These are phyloP conservation scores for Trichoderma atroviride DNA, from an alignment of 2,329 filamentous ascomycete genomes.

Conservation along the genomic window DNA sequence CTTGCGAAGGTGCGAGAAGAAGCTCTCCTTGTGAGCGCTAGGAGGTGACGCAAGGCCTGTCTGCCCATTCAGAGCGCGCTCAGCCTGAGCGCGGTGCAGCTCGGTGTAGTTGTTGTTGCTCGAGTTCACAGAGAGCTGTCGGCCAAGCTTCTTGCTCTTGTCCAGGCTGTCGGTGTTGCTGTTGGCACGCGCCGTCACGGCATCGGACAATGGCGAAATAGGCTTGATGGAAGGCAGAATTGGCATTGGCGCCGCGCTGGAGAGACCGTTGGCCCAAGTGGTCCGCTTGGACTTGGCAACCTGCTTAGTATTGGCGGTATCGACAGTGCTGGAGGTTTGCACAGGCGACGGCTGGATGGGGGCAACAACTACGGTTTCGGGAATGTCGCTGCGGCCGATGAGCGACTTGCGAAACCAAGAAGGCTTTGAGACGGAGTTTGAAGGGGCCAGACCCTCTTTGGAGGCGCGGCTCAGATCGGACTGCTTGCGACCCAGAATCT, in stretches of 20 bases:
- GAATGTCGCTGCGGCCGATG: slow-evolving; percentile 74
- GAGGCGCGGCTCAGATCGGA: slow-evolving; percentile 74
- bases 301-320: slow-evolving; percentile 42
- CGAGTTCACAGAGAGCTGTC: slow-evolving; percentile 89
- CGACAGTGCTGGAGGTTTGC: slow-evolving; percentile 45
- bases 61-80: slow-evolving; percentile 84
- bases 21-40: slow-evolving; percentile 85
- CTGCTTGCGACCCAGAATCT: slow-evolving; percentile 84
- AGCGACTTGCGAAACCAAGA: slow-evolving; percentile 98
- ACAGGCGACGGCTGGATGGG: slow-evolving; percentile 48
- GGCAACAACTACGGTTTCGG: slow-evolving; percentile 58
- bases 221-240: slow-evolving; percentile 93
- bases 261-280: slow-evolving; percentile 86
- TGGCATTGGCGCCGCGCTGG: slow-evolving; percentile 85
- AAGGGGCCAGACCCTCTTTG: slow-evolving; percentile 58
- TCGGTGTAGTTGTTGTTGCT: slow-evolving; percentile 92
- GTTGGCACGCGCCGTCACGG: slow-evolving; percentile 86
- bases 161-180: slow-evolving; percentile 69
- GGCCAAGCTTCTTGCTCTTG: slow-evolving; percentile 87
- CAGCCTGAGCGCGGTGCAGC: slow-evolving; percentile 85
- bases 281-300: slow-evolving; percentile 73
- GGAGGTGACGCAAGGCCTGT: slow-evolving; percentile 75
- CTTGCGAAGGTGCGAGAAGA: slow-evolving; percentile 96
- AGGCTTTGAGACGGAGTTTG: slow-evolving; percentile 75
- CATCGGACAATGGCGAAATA: slow-evolving; percentile 93